Percentiles rank a stretch among this genome's conserved stretches.
These are phyloP conservation scores for Talaromyces amestolkiae DNA, from an alignment of 2,329 filamentous ascomycete species.

Conservation along the genomic window DNA sequence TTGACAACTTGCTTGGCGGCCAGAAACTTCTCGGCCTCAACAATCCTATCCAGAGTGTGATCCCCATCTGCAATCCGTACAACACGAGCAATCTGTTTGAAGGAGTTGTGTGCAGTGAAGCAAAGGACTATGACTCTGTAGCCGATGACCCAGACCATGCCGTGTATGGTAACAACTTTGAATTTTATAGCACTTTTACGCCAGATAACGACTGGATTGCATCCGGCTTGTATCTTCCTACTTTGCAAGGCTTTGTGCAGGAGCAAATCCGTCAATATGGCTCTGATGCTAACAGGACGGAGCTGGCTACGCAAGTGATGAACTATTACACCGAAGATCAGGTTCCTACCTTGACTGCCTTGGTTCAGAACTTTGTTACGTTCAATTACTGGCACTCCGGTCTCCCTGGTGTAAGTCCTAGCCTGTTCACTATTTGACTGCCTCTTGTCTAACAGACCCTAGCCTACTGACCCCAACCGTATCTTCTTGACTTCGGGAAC, in stretches of 20 bases:
- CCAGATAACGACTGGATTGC: conserved; percentile 23
- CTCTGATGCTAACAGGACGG: conserved; percentile 31
- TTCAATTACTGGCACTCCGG: conserved; percentile 47
- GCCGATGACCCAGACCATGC: conserved; percentile 46
- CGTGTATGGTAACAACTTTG: conserved; percentile 44
- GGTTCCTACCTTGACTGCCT: conserved; percentile 40
- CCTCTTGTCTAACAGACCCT: neutral
- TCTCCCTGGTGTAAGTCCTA: conserved; percentile 25
- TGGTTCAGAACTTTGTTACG: conserved; percentile 46
- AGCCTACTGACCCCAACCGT: conserved; percentile 41
- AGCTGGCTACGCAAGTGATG: conserved; percentile 40
- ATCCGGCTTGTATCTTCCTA: conserved; percentile 20
- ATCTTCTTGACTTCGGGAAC: conserved; percentile 41
- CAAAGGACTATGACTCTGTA: conserved; percentile 24
- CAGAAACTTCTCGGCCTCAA: conserved; percentile 38
- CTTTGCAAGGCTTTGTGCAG: conserved; percentile 44
- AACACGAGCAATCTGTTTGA: conserved; percentile 33
- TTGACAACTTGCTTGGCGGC: conserved; percentile 44
- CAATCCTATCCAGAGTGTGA: conserved; percentile 30
- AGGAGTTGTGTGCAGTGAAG: conserved; percentile 30
- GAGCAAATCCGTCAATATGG: conserved; percentile 41
- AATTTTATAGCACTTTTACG: conserved; percentile 42
- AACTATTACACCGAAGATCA: conserved; percentile 46
- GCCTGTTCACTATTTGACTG: neutral
- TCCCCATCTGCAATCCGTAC: conserved; percentile 42